Conservation (phyloP, 164 flowering plant species). For the Vitis amurensis region DNA sequence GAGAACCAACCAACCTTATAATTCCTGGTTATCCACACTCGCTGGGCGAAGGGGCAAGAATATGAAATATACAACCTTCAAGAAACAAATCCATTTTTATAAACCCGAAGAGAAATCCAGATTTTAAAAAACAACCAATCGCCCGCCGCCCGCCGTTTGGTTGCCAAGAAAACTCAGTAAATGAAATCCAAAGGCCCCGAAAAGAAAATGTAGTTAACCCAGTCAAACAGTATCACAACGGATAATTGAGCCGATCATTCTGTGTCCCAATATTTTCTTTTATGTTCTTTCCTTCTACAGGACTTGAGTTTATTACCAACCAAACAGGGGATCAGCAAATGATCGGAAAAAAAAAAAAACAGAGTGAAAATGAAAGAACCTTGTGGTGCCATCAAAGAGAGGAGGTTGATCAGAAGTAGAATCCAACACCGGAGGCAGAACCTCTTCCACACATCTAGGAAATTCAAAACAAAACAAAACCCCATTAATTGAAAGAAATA, state of each 20-base stretch:
- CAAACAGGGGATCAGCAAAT: not conserved
- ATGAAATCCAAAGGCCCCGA: not conserved
- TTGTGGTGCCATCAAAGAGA: slow-evolving; percentile 56
- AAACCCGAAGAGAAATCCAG: not conserved
- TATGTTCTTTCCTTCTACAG: not conserved
- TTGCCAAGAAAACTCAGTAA: slow-evolving; percentile 1
- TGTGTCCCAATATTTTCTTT: not conserved
- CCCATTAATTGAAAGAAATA: too few species aligned
- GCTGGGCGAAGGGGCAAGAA: slow-evolving; percentile 40
- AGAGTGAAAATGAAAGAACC: slow-evolving; percentile 21
- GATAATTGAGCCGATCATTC: too few species aligned
- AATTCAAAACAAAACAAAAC: too few species aligned
- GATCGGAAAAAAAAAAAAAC: not conserved
- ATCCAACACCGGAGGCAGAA: slow-evolving; percentile 30
- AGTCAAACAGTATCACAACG: too few species aligned
- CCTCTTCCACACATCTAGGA: slow-evolving; percentile 12
- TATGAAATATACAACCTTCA: slow-evolving; percentile 30
- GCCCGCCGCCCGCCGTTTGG: not conserved
- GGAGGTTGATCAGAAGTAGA: slow-evolving; percentile 42
- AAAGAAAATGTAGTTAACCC: not conserved
- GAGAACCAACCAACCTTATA: slow-evolving; percentile 26
- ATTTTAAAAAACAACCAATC: not conserved
- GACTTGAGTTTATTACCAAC: too few species aligned
- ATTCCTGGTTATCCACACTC: slow-evolving; percentile 47
- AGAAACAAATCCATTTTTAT: slow-evolving; percentile 3